Evolutionary conservation across 768 basidiomycete species (phyloP).

Genomic region (Lepiota venenata): DNA sequence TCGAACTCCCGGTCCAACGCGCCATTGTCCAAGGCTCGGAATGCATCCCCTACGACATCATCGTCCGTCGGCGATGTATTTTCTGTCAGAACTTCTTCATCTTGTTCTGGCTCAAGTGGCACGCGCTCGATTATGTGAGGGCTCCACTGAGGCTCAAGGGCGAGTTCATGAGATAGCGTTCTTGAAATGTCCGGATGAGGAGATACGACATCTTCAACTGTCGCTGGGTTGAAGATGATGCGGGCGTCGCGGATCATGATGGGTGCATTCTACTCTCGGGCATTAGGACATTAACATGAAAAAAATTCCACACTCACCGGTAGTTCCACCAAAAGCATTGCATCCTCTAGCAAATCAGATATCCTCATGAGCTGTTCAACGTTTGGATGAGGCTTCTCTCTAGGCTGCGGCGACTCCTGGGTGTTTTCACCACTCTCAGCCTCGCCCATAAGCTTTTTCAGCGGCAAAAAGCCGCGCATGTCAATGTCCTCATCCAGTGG

Average conservation of each 20-base stretch:
- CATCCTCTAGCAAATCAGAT: slow-evolving; percentile 77
- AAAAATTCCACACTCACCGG: slow-evolving; percentile 41
- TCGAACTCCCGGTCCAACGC: slow-evolving; percentile 36
- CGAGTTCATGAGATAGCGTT: neutral
- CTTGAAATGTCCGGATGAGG: slow-evolving; percentile 14
- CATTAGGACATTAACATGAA: slow-evolving; percentile 2
- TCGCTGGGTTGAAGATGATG: slow-evolving; percentile 30
- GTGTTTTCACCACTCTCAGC: slow-evolving; percentile 19
- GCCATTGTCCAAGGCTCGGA: slow-evolving; percentile 42
- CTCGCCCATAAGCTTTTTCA: slow-evolving; percentile 57
- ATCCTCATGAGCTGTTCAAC: slow-evolving; percentile 96
- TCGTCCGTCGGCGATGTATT: slow-evolving; percentile 75
- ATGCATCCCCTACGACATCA: slow-evolving; percentile 73
- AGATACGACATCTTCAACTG: slow-evolving; percentile 22
- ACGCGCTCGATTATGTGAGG: slow-evolving; percentile 21
- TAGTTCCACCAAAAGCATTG: slow-evolving; percentile 50
- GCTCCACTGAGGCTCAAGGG: slow-evolving; percentile 18
- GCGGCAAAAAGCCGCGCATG: slow-evolving; percentile 81
- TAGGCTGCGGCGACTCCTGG: slow-evolving; percentile 20
- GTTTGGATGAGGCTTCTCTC: slow-evolving; percentile 72
- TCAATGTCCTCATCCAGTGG: slow-evolving; percentile 91
- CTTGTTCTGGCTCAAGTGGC: slow-evolving; percentile 22
- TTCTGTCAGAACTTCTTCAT: slow-evolving; percentile 65
- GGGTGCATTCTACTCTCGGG: slow-evolving; percentile 35
- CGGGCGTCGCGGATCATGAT: slow-evolving; percentile 31